phyloP scores from a whole-genome alignment of 345 rosid species.

The Erodium maritimum region DNA sequence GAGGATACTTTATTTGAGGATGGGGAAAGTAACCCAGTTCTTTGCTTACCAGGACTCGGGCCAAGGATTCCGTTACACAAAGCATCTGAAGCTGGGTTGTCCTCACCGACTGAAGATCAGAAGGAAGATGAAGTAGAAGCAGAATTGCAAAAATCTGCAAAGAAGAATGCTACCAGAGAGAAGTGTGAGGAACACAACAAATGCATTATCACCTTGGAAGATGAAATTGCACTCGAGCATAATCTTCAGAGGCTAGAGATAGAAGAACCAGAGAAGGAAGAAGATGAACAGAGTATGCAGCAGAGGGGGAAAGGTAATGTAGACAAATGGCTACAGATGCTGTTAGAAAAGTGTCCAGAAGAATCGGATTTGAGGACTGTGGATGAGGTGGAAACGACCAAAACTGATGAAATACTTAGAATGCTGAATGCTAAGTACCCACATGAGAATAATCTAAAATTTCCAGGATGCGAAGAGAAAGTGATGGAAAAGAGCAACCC shows the following conservation, averaged over 20 bases:
- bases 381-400: conserved; percentile 17
- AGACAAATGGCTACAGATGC: conserved; percentile 84
- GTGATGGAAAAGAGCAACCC: conserved; percentile 16
- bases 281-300: conserved; percentile 67
- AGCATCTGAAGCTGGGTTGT: conserved; percentile 32
- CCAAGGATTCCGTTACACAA: conserved; percentile 35
- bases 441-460: conserved; percentile 20
- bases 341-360: conserved; percentile 44
- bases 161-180: conserved; percentile 10
- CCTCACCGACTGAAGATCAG: conserved; percentile 18
- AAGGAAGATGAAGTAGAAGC: conserved; percentile 31
- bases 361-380: conserved; percentile 24
- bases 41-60: conserved; percentile 55
- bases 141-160: conserved; percentile 13
- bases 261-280: conserved; percentile 38
- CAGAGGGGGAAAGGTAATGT: conserved; percentile 82
- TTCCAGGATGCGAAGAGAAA: conserved; percentile 10
- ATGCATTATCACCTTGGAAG: conserved; percentile 12
- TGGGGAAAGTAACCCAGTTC: conserved; percentile 31
- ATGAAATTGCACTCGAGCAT: conserved; percentile 17
- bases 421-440: conserved; percentile 49
- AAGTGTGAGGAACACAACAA: conserved; percentile 19
- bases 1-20: conserved; percentile 35
- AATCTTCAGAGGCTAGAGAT: conserved; percentile 24
- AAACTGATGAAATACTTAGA: conserved; percentile 41